Percentiles rank a stretch among this genome's conserved stretches.
These are phyloP conservation scores for Pseudoturritis turrita DNA, from an alignment of 345 rosid species.

Conservation along the genomic window DNA sequence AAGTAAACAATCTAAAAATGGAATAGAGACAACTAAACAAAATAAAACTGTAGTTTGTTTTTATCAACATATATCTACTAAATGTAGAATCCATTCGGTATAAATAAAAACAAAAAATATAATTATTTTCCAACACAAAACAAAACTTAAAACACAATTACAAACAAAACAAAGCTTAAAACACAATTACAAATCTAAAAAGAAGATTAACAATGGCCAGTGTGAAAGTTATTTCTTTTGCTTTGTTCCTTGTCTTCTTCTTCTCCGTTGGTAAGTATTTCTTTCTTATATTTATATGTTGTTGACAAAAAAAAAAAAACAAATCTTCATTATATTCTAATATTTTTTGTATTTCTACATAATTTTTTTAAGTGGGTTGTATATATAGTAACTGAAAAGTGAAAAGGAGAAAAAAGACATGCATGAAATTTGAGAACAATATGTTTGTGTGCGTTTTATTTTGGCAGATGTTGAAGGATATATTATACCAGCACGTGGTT, in stretches of 20 bases:
- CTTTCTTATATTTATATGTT: not conserved
- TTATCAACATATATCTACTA: not conserved
- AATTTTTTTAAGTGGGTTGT: no score
- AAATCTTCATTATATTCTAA: not conserved
- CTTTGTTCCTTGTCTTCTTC: constrained; percentile 3
- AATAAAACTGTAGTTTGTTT: not conserved
- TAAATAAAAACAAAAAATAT: not conserved
- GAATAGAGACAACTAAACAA: not conserved
- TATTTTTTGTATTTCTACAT: not conserved
- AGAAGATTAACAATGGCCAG: not conserved
- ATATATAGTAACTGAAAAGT: no score
- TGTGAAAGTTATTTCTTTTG: constrained; percentile 2
- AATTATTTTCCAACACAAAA: not conserved
- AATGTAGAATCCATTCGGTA: not conserved
- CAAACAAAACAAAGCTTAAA: not conserved
- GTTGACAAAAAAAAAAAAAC: not conserved
- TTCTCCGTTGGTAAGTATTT: not conserved
- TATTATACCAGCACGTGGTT: not conserved
- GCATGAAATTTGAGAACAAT: not conserved
- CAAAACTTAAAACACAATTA: not conserved
- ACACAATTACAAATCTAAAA: not conserved
- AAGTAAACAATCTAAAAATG: not conserved
- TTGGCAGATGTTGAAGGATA: constrained; percentile 1
- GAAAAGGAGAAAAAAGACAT: no score
- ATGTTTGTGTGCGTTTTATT: not conserved